phyloP scores from a whole-genome alignment of 2,329 filamentous ascomycete genomes.

The Penicillium sp. region DNA sequence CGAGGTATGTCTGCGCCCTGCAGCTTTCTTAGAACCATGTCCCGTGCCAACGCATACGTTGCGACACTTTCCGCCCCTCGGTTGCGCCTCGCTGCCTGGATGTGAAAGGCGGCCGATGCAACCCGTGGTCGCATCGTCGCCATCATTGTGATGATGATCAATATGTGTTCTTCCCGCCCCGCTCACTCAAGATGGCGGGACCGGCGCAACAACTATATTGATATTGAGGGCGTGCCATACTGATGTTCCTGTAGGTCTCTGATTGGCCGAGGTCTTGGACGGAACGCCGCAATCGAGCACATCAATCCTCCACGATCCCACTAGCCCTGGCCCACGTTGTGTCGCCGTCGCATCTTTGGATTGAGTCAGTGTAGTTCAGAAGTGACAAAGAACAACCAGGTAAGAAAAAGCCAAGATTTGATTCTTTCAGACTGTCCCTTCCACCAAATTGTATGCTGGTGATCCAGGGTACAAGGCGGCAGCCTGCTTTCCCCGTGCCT shows the following conservation, averaged over 20 bases:
- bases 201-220: slow-evolving; percentile 24
- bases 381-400: slow-evolving; percentile 18
- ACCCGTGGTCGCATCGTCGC: slow-evolving; percentile 5
- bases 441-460: neutral
- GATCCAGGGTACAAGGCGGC: slow-evolving; percentile 7
- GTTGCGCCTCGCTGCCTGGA: neutral
- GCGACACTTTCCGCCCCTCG: slow-evolving; percentile 7
- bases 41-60: slow-evolving; percentile 39
- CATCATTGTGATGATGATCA: neutral
- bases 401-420: slow-evolving; percentile 1
- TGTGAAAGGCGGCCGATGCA: slow-evolving; percentile 4
- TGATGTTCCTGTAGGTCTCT: slow-evolving; percentile 22
- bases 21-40: slow-evolving; percentile 22
- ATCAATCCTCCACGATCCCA: slow-evolving; percentile 12
- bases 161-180: slow-evolving; percentile 2
- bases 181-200: slow-evolving; percentile 11
- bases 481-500: slow-evolving; percentile 21
- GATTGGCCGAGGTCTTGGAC: slow-evolving; percentile 18
- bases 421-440: neutral
- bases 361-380: slow-evolving; percentile 2
- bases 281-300: slow-evolving; percentile 25
- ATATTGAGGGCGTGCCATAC: slow-evolving; percentile 16
- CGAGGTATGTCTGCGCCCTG: slow-evolving; percentile 33
- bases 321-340: slow-evolving; percentile 15
- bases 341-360: slow-evolving; percentile 26